phyloP scores from a whole-genome alignment of 495 filamentous ascomycete species.

The Astrothelium subdiscretum region DNA sequence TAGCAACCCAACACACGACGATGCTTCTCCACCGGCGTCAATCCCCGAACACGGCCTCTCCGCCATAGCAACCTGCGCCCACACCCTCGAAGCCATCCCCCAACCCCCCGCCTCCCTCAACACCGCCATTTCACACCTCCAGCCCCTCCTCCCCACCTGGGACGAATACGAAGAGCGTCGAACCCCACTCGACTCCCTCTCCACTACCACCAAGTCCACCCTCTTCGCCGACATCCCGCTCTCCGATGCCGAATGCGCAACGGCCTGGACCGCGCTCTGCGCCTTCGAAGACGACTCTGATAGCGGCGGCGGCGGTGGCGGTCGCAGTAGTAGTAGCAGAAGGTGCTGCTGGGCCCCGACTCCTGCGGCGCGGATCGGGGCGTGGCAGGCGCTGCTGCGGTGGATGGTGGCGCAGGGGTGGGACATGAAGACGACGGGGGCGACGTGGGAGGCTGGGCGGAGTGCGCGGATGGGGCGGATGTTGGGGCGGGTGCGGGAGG shows the following conservation, averaged over 20 bases:
- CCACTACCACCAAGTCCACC: slow-evolving; percentile 8
- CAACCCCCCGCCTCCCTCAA: slow-evolving; percentile 4
- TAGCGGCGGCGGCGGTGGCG: no score
- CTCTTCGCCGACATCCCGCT: slow-evolving; percentile 29
- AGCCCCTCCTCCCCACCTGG: slow-evolving; percentile 20
- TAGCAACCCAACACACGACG: slow-evolving; percentile 19
- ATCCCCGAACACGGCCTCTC: slow-evolving; percentile 33
- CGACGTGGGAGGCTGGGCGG: slow-evolving; percentile 24
- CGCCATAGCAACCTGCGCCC: slow-evolving; percentile 57
- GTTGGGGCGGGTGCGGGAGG: neutral
- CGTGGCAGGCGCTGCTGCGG: slow-evolving; percentile 24
- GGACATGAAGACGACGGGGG: slow-evolving; percentile 23
- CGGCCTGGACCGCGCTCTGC: slow-evolving; percentile 23
- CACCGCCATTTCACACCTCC: slow-evolving; percentile 19
- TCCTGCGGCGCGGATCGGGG: slow-evolving; percentile 14
- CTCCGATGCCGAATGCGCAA: slow-evolving; percentile 27
- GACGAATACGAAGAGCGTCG: neutral
- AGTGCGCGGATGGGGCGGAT: slow-evolving; percentile 21
- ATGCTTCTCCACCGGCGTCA: slow-evolving; percentile 21
- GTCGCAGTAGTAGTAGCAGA: no score
- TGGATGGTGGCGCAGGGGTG: slow-evolving; percentile 16
- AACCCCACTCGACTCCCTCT: slow-evolving; percentile 3
- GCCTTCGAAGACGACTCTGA: slow-evolving; percentile 30
- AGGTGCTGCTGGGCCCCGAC: slow-evolving; percentile 22
- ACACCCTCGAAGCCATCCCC: slow-evolving; percentile 52